phyloP scores from a whole-genome alignment of 192 early-diverging fungal genomes.

The Paraglomus brasilianum region DNA sequence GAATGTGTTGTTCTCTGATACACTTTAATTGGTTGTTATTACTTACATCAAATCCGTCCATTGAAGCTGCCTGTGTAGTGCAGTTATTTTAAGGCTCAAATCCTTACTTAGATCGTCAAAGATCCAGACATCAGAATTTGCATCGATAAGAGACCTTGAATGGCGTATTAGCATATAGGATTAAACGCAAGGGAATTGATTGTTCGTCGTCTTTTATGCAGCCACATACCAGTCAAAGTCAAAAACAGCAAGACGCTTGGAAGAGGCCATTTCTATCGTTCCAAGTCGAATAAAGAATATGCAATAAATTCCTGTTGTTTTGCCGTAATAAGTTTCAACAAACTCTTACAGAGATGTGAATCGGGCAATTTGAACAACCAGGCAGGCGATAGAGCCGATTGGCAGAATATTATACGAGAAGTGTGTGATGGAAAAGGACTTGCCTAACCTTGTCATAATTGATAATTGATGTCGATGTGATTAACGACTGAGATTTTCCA shows the following conservation, averaged over 20 bases:
- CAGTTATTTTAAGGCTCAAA: conserved; percentile 35
- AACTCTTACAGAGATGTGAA: too few relatives aligned
- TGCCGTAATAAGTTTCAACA: too few relatives aligned
- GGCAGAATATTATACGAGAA: too few relatives aligned
- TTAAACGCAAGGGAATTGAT: background rate
- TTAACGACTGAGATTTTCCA: too few relatives aligned
- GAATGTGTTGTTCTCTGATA: background rate
- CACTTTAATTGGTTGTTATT: background rate
- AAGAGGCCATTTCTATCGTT: too few relatives aligned
- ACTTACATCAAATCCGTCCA: conserved; percentile 65
- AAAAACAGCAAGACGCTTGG: conserved; percentile 54
- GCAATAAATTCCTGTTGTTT: too few relatives aligned
- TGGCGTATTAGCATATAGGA: background rate
- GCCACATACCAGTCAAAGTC: conserved; percentile 65
- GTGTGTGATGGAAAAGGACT: too few relatives aligned
- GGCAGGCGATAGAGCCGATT: too few relatives aligned
- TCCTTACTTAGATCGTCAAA: conserved; percentile 39
- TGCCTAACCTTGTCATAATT: too few relatives aligned
- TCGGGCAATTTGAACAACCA: too few relatives aligned
- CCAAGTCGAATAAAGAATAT: too few relatives aligned
- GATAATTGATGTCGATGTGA: too few relatives aligned
- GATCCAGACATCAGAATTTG: conserved; percentile 59
- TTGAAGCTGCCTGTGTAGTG: conserved; percentile 35
- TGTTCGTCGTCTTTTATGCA: background rate
- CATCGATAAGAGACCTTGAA: conserved; percentile 59